Evolutionary conservation across 768 basidiomycete genomes (phyloP), one percentile per base, ranked within the genome.

Genomic region (Mycena chlorophos): DNA sequence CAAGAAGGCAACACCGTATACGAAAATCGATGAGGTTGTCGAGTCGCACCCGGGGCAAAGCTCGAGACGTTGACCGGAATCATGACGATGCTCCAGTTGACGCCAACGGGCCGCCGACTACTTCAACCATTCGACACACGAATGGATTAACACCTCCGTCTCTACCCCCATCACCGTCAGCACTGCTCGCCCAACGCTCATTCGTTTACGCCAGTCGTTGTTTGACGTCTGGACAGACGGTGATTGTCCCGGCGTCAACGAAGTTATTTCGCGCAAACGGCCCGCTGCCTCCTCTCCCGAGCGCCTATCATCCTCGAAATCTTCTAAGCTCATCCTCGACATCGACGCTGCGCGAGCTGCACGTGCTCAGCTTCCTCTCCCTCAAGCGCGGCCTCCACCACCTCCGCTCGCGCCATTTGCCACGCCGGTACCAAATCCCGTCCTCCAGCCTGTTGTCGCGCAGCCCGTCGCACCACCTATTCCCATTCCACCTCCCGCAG

Each of bases 201-300:
- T 49, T 1, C 47, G 48, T 20, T 19, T 55, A 23, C 54, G 42
- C 3, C n/a, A 12, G 3, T 20, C 25, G 5, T 29, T 55, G 6
- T 37, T 30, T 12, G 47, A 55, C 16, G 38, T 38, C 6, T 25
- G 47, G 3, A 5, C 46, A 2, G 26, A 43, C 1, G 46, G 19
- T 19, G 37, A 55, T 14, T 55, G 54, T 49, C 34, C 34, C 5
- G 54, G 46, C 12, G 31, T 55, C 17, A 19, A 55, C 26, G 37
- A 49, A 34, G 34, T 48, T 2, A 16, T 49, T 19, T 37, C 20
- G 19, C 20, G 6, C 3, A 55, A 55, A 19, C 54, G 54, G 16
- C 5, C 47, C 5, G 12, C 20, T 22, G 23, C 22, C 4, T 25
- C 45, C 23, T 4, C 26, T 14, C 14, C 5, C 14, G 45, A 23